Percentiles rank a stretch among this genome's conserved stretches.
Conservation (phyloP, 257 asterid genomes). For the Henckelia pumila region DNA sequence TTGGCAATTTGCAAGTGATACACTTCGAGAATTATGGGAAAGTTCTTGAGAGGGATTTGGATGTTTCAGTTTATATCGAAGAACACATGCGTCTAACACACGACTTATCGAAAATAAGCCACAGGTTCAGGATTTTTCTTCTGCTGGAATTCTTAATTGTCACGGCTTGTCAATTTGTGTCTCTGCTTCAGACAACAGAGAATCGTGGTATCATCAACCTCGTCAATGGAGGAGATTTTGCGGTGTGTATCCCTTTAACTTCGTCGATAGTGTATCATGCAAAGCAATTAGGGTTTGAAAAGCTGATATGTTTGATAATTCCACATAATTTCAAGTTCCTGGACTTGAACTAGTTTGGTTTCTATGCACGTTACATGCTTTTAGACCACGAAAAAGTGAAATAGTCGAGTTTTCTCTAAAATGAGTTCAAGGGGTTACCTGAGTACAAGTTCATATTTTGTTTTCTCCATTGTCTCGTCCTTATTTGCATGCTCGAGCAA, state of each 20-base stretch:
- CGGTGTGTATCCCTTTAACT: conserved; percentile 39
- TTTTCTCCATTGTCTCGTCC: neutral
- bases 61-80: conserved; percentile 65
- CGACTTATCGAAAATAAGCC: conserved; percentile 78
- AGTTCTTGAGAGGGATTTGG: conserved; percentile 69
- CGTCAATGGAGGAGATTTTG: conserved; percentile 83
- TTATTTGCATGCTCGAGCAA: neutral
- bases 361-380: neutral
- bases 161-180: conserved; percentile 63
- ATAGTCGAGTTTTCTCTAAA: neutral
- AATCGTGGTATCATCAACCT: conserved; percentile 64
- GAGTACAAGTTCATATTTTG: conserved; percentile 1
- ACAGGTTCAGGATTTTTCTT: conserved; percentile 72
- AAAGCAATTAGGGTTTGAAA: neutral
- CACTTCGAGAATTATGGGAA: conserved; percentile 73
- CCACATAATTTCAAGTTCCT: neutral
- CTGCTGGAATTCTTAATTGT: conserved; percentile 66
- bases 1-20: conserved; percentile 72
- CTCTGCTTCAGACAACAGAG: conserved; percentile 66
- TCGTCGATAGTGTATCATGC: neutral
- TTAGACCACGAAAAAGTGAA: neutral
- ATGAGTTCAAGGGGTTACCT: neutral
- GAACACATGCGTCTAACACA: conserved; percentile 68
- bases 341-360: neutral
- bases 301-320: neutral